Percentiles rank a stretch among this genome's conserved stretches.
Conservation (phyloP, 2,329 filamentous ascomycete species). For the Penicillium occitanis region DNA sequence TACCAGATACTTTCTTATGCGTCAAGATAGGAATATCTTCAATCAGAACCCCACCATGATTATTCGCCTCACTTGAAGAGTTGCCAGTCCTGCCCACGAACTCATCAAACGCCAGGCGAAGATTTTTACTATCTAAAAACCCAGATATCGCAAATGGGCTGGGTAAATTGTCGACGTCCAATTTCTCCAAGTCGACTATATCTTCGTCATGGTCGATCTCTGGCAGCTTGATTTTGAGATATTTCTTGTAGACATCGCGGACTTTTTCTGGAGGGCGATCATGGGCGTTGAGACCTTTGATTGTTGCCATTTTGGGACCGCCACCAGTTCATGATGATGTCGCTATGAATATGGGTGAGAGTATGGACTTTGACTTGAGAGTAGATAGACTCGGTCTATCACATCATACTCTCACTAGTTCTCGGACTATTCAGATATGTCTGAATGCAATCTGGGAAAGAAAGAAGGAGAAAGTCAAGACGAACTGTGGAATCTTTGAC, state of each 20-base stretch:
- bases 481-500: neutral
- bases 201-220: slow-evolving; percentile 55
- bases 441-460: neutral
- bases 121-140: slow-evolving; percentile 31
- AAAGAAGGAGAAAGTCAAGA: neutral
- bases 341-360: neutral
- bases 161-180: slow-evolving; percentile 36
- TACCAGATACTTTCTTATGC: slow-evolving; percentile 39
- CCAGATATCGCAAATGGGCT: slow-evolving; percentile 30
- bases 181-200: slow-evolving; percentile 56
- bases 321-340: slow-evolving; percentile 13
- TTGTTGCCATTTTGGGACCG: slow-evolving; percentile 32
- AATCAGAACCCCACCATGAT: slow-evolving; percentile 22
- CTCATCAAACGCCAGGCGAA: slow-evolving; percentile 34
- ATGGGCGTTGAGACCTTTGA: slow-evolving; percentile 65
- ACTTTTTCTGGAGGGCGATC: slow-evolving; percentile 72
- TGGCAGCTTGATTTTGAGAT: slow-evolving; percentile 60
- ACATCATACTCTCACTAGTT: neutral
- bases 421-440: neutral
- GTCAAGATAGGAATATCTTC: slow-evolving; percentile 38
- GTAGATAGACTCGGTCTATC: neutral
- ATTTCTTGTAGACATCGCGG: slow-evolving; percentile 71
- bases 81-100: slow-evolving; percentile 27
- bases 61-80: slow-evolving; percentile 13
- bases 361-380: neutral